Conservation (phyloP, 176 grass and related monocot genomes). For the Eleusine coracana region DNA sequence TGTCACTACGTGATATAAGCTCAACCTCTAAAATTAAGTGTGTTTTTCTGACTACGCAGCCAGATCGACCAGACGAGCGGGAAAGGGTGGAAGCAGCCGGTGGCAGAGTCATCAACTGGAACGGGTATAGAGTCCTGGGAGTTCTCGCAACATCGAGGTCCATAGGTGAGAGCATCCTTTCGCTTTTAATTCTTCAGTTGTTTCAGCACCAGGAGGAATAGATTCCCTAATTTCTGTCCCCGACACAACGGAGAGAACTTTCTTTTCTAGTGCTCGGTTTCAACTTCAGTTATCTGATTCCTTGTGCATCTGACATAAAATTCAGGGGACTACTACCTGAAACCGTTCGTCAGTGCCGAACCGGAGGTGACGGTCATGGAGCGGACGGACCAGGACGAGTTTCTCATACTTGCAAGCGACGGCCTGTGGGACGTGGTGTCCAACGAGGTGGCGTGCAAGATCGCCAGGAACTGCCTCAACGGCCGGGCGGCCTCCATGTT, state of each 20-base stretch:
- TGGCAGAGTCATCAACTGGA: conserved; percentile 69
- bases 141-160: conserved; percentile 74
- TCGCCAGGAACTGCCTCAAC: conserved; percentile 56
- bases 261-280: too few species aligned
- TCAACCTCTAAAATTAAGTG: background rate
- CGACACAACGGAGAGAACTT: too few species aligned
- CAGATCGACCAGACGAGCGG: conserved; percentile 70
- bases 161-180: conserved; percentile 44
- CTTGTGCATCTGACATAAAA: background rate
- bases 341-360: conserved; percentile 64
- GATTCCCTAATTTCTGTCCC: too few species aligned
- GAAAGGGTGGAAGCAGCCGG: conserved; percentile 67
- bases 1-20: background rate
- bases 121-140: conserved; percentile 67
- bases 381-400: conserved; percentile 61
- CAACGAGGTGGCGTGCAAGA: conserved; percentile 60
- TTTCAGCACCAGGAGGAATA: too few species aligned
- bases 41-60: conserved; percentile 42
- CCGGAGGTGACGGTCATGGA: conserved; percentile 65
- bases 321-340: conserved; percentile 79
- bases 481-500: conserved; percentile 40
- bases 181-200: too few species aligned
- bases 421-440: conserved; percentile 83
- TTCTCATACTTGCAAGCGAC: conserved; percentile 72
- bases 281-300: background rate